phyloP scores from a whole-genome alignment of 116 monocot genomes.

The Cymodocea nodosa region DNA sequence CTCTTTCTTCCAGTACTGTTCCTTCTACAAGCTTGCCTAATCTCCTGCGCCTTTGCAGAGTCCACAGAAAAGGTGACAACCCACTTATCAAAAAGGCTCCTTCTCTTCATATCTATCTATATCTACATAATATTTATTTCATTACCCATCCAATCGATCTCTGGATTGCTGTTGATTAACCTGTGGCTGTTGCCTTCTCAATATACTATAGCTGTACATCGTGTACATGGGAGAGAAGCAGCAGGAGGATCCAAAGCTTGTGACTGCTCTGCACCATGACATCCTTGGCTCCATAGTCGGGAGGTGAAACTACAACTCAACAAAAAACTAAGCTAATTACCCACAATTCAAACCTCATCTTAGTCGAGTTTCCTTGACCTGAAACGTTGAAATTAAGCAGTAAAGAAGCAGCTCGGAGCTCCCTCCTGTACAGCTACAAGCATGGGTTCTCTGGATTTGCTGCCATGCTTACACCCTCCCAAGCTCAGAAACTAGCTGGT shows the following conservation, averaged over 20 bases:
- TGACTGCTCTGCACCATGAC: constrained; percentile 35
- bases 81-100: too few species aligned
- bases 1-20: background rate
- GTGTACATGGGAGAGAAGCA: constrained; percentile 59
- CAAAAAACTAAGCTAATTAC: background rate
- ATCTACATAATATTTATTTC: background rate
- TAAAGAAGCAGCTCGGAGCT: constrained; percentile 2
- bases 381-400: too few species aligned
- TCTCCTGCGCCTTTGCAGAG: background rate
- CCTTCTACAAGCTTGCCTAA: background rate
- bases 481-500: constrained; percentile 9
- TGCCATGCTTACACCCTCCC: constrained; percentile 10
- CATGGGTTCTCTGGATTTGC: constrained; percentile 19
- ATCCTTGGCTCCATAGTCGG: constrained; percentile 29
- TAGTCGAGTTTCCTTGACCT: background rate
- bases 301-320: constrained; percentile 20
- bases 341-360: too few species aligned
- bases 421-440: constrained; percentile 12
- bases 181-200: background rate
- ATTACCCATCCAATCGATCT: background rate
- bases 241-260: constrained; percentile 38
- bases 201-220: constrained; percentile 26
- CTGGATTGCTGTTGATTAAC: background rate
- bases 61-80: background rate
- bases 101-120: too few species aligned